phyloP scores from a whole-genome alignment of 805 yeast genomes.

The Ogataea nonfermentans region DNA sequence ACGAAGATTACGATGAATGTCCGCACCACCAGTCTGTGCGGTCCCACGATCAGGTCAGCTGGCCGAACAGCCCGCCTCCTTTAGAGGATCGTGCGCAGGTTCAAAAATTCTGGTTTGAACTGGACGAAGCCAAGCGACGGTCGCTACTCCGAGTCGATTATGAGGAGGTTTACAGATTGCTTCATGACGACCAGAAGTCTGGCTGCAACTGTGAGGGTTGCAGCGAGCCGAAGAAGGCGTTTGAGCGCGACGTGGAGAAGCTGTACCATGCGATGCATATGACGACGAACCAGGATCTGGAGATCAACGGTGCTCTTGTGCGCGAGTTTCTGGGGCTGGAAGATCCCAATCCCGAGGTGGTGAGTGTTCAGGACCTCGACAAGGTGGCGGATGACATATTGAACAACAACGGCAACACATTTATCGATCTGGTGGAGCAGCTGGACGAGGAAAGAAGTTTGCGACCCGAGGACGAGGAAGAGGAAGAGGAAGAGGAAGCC shows the following conservation, averaged over 20 bases:
- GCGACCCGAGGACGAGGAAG: slow-evolving; percentile 22
- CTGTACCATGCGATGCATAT: slow-evolving; percentile 50
- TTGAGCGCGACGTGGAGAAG: slow-evolving; percentile 74
- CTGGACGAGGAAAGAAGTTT: slow-evolving; percentile 54
- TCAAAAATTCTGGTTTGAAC: slow-evolving; percentile 62
- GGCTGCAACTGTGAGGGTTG: slow-evolving; percentile 74
- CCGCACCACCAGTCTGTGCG: slow-evolving; percentile 16
- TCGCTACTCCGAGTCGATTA: slow-evolving; percentile 65
- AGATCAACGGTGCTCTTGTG: slow-evolving; percentile 28
- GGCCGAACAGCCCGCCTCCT: slow-evolving; percentile 6
- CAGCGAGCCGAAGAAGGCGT: slow-evolving; percentile 66
- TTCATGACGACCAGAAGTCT: slow-evolving; percentile 56
- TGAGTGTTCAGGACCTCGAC: slow-evolving; percentile 14
- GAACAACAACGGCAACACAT: slow-evolving; percentile 72
- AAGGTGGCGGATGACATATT: slow-evolving; percentile 77
- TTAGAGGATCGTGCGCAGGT: slow-evolving; percentile 47
- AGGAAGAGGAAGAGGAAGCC: slow-evolving; percentile 22
- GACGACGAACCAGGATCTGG: slow-evolving; percentile 29
- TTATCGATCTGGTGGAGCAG: slow-evolving; percentile 76
- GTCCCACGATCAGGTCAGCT: slow-evolving; percentile 10
- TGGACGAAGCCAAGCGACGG: slow-evolving; percentile 59
- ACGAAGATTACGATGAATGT: slow-evolving; percentile 16
- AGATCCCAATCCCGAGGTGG: slow-evolving; percentile 5
- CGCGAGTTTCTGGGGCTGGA: slow-evolving; percentile 27
- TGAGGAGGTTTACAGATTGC: slow-evolving; percentile 61